These are phyloP conservation scores for Craspedostauros australis DNA, from an alignment of 108 stramenopile species.

Conservation along the genomic window DNA sequence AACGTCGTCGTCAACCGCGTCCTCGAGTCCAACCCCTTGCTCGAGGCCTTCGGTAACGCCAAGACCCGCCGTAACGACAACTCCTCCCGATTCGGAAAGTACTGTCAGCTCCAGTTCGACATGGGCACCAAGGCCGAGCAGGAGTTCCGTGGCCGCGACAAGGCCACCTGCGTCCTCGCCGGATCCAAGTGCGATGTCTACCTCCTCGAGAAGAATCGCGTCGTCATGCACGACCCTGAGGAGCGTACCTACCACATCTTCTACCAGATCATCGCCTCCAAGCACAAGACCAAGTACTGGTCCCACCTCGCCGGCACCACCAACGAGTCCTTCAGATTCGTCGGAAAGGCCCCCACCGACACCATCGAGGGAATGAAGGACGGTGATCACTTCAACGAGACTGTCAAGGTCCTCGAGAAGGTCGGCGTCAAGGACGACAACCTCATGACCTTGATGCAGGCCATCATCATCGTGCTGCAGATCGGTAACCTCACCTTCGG, in stretches of 20 bases:
- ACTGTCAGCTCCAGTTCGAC: constrained; percentile 78
- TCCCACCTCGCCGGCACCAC: constrained; percentile 54
- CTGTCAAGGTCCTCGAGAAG: constrained; percentile 50
- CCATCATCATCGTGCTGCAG: constrained; percentile 76
- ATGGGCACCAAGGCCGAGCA: constrained; percentile 33
- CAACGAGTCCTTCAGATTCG: constrained; percentile 58
- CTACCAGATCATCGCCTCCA: constrained; percentile 90
- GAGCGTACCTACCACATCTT: constrained; percentile 99
- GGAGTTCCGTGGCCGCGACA: constrained; percentile 36
- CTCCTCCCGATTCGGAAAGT: constrained; percentile 84
- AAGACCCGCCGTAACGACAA: constrained; percentile 83
- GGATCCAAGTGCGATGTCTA: constrained; percentile 81
- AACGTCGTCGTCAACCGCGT: constrained; percentile 49
- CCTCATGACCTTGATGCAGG: constrained; percentile 61
- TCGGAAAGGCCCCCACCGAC: constrained; percentile 36
- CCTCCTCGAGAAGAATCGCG: constrained; percentile 95
- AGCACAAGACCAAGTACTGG: constrained; percentile 62
- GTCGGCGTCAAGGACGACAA: constrained; percentile 64
- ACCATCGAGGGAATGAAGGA: constrained; percentile 74
- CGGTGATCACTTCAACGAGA: constrained; percentile 63
- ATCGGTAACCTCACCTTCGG: constrained; percentile 84
- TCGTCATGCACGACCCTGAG: constrained; percentile 78
- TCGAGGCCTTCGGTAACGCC: constrained; percentile 91
- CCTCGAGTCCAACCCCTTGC: constrained; percentile 81
- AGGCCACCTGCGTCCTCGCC: constrained; percentile 60